phyloP scores from a whole-genome alignment of 78 protist genomes.

The Dictyostelium intermedium region DNA sequence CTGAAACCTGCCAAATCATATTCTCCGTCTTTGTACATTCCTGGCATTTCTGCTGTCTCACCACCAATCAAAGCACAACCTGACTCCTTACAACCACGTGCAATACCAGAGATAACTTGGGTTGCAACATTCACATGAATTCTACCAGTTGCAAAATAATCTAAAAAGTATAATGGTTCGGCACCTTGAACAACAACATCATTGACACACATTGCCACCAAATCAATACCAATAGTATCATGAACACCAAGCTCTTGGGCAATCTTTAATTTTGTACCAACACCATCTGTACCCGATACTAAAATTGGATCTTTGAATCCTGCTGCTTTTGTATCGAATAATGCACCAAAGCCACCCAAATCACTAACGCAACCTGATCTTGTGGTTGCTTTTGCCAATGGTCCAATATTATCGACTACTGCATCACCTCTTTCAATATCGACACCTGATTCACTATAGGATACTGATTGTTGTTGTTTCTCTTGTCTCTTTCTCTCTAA shows the following conservation, averaged over 20 bases:
- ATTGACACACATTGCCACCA: constrained; percentile 95
- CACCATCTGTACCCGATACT: constrained; percentile 94
- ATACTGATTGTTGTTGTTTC: neutral
- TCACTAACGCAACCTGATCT: constrained; percentile 86
- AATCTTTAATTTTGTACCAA: constrained; percentile 92
- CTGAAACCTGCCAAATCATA: constrained; percentile 95
- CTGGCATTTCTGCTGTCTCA: constrained; percentile 96
- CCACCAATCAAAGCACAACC: constrained; percentile 93
- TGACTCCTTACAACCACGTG: constrained; percentile 79
- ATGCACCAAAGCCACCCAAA: constrained; percentile 94
- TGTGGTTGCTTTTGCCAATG: constrained; percentile 77
- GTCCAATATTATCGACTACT: constrained; percentile 87
- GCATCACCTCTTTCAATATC: constrained; percentile 88
- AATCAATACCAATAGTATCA: constrained; percentile 88
- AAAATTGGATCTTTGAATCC: constrained; percentile 89
- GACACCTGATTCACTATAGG: constrained; percentile 90
- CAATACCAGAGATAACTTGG: constrained; percentile 87
- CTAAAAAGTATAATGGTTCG: constrained; percentile 94
- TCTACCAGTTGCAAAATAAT: constrained; percentile 93
- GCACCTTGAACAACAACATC: constrained; percentile 93
- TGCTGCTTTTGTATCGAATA: constrained; percentile 87
- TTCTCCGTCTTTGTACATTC: constrained; percentile 89
- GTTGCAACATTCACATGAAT: constrained; percentile 82
- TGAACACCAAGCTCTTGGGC: constrained; percentile 84
- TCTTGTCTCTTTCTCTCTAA: neutral